Base-by-base conservation (phyloP, 805 yeast genomes). In the Teunomyces panamensis region DNA sequence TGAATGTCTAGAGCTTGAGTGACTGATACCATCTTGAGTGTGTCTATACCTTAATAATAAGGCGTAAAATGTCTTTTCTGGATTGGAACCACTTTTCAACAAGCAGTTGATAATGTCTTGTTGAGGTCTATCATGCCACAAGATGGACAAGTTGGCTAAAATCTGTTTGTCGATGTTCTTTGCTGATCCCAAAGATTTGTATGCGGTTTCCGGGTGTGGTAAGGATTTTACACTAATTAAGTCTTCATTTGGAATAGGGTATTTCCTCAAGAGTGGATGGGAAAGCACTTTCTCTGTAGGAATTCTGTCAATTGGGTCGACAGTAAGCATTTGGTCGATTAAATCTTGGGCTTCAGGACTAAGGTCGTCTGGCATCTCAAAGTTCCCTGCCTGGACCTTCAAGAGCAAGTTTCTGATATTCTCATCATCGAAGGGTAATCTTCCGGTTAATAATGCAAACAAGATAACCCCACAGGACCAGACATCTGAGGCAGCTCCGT, bases 391-490 rank as follows among this genome's bases (percentile, higher is more conserved):
- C 64, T 87, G 94, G 26, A 87, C 95, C 64, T 87, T 87, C 49
- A 85, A 61, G 45, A 87, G 65, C 48, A 87, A 64, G 53, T 78
- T 81, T 62, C 89, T 78, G 57, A 87, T 86, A 58, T 84, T 85
- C 51, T 86, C 89, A 65, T 87, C 94, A 62, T 87, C 92, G 60
- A 87, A 87, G 7, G 95, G 95, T 51, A 87, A 69, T 68, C 87
- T 83, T 3, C 95, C 95, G 2, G 92, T 85, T 48, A 87, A 67
- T 42, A 87, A 67, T 4, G 94, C 94, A 68, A 85, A 87, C 43
- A 87, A 69, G 39, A 87, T 86, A 39, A 87, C 87, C 60, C 95
- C 95, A 69, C 94, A 87, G 5, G 92, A 85, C 95, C 95, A 87
- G 35, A 87, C 85, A 68, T 87, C 95, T 50, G 90, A 83, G 30